Percentiles rank a stretch among this genome's conserved stretches.
Conservation (phyloP, 495 filamentous ascomycete species). For the Alectoria sarmentosa region DNA sequence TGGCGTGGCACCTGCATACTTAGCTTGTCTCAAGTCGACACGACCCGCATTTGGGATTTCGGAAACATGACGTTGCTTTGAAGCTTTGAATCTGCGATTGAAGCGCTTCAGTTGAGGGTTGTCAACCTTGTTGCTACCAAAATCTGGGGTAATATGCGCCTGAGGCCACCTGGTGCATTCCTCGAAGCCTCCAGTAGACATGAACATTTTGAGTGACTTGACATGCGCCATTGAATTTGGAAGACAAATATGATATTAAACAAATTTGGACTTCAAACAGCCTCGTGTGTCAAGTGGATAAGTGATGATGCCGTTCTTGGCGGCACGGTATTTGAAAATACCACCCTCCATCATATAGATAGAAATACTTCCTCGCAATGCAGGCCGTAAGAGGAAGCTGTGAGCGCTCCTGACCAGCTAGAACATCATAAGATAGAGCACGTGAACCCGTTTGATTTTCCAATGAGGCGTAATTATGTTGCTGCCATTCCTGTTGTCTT, state of each 20-base stretch:
- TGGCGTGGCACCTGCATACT: slow-evolving; percentile 9
- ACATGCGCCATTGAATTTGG: not conserved
- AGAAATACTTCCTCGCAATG: not conserved
- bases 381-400: not conserved
- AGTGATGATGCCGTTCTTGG: not conserved
- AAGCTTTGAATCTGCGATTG: not conserved
- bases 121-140: not conserved
- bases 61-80: slow-evolving; percentile 14
- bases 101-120: not conserved
- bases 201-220: not conserved
- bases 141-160: slow-evolving; percentile 12
- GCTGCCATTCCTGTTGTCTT: not conserved
- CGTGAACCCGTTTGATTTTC: not conserved
- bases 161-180: not conserved
- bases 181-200: not conserved
- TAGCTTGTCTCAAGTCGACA: slow-evolving; percentile 13
- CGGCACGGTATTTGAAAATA: not conserved
- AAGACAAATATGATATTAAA: not conserved
- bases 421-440: not conserved
- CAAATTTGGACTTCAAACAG: not conserved
- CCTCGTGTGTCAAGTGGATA: not conserved
- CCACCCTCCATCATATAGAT: slow-evolving; percentile 1
- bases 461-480: not conserved
- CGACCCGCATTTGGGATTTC: slow-evolving; percentile 1
- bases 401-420: not conserved